Conservation (phyloP, 768 basidiomycete genomes). For the Tulasnella sp. region DNA sequence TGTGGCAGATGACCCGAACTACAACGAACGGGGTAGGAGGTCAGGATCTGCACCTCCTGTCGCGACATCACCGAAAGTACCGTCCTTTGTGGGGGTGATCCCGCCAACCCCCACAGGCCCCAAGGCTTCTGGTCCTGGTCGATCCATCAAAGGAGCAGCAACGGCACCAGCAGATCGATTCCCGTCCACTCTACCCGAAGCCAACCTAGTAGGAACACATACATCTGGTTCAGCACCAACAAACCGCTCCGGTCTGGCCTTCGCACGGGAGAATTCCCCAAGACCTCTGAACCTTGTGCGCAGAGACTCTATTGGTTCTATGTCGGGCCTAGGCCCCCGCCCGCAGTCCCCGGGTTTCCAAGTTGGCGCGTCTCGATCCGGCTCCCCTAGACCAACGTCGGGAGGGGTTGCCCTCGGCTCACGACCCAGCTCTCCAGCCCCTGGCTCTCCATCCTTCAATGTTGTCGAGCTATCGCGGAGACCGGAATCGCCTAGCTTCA, state of each 20-base stretch:
- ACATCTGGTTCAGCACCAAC: too few relatives aligned
- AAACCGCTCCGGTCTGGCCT: not conserved
- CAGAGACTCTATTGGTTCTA: too few relatives aligned
- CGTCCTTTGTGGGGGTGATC: not conserved
- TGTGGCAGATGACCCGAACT: not conserved
- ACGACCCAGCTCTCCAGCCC: slow-evolving; percentile 8
- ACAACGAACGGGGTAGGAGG: not conserved
- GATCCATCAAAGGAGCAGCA: not conserved
- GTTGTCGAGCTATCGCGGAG: not conserved
- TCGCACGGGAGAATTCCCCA: slow-evolving; percentile 7
- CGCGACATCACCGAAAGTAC: not conserved
- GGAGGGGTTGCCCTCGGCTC: slow-evolving; percentile 12
- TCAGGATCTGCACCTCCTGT: slow-evolving; percentile 9
- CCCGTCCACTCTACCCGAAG: not conserved
- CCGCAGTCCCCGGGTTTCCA: not conserved
- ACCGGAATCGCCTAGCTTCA: not conserved
- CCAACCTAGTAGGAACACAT: not conserved
- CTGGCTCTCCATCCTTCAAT: not conserved
- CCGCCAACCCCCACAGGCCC: not conserved
- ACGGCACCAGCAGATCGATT: not conserved
- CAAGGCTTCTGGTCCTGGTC: not conserved
- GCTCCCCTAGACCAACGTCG: slow-evolving; percentile 6
- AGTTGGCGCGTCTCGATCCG: not conserved
- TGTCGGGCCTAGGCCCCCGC: not conserved
- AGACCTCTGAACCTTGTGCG: not conserved